These are phyloP conservation scores for Gyromitra esculenta DNA, from an alignment of 2,329 filamentous ascomycete species.

Conservation along the genomic window DNA sequence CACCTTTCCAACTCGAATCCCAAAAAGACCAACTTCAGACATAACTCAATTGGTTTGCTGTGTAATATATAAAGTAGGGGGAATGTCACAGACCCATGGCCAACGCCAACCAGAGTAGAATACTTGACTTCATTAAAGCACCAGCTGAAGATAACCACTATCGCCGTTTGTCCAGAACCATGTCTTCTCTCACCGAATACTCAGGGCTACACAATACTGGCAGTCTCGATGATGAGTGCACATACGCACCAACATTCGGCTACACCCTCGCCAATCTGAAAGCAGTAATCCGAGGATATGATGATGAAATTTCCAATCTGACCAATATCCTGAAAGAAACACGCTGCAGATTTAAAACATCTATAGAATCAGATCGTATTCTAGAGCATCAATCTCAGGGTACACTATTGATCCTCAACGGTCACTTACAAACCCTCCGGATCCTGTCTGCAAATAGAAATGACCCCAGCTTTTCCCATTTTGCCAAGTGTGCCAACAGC, in stretches of 20 bases:
- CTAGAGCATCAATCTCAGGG: not conserved
- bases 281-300: not conserved
- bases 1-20: slow-evolving; percentile 1
- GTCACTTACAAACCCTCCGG: not conserved
- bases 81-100: not conserved
- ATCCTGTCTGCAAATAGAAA: slow-evolving; percentile 1
- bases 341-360: slow-evolving; percentile 2
- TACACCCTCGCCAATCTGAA: not conserved
- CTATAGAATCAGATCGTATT: slow-evolving; percentile 3
- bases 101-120: not conserved
- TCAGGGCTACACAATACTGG: not conserved
- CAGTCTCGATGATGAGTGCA: not conserved
- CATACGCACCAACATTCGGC: not conserved
- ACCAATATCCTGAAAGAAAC: not conserved
- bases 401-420: not conserved
- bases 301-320: slow-evolving; percentile 5
- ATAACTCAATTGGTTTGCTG: not conserved
- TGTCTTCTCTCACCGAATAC: not conserved
- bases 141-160: not conserved
- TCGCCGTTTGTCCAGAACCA: not conserved
- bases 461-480: not conserved
- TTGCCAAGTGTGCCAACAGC: not conserved
- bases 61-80: not conserved
- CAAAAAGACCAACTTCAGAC: not conserved
- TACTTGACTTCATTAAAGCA: not conserved